Evolutionary conservation across 176 grass and related monocot species (phyloP).

Genomic region (Microstegium vimineum): DNA sequence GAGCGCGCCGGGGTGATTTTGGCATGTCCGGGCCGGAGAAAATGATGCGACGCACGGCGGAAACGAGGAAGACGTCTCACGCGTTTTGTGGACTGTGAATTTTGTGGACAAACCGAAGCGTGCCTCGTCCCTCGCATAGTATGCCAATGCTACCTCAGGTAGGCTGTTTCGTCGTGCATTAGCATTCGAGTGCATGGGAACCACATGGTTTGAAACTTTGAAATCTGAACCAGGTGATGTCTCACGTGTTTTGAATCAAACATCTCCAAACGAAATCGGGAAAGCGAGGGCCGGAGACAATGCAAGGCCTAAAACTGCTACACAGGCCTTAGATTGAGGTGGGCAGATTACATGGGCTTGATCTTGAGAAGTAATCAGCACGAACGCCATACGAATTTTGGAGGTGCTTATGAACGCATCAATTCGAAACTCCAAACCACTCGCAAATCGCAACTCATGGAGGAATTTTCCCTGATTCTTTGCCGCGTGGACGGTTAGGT

Average conservation of each 20-base stretch:
- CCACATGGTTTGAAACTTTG: background rate
- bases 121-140: background rate
- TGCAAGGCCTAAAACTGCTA: background rate
- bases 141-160: too few species aligned
- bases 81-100: too few species aligned
- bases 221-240: background rate
- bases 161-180: too few species aligned
- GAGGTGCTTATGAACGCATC: too few species aligned
- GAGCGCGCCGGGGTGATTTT: background rate
- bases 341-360: background rate
- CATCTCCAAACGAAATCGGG: background rate
- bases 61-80: background rate
- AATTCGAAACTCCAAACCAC: too few species aligned
- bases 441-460: too few species aligned
- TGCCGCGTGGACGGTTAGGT: too few species aligned
- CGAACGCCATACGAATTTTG: background rate
- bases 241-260: background rate
- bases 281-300: background rate
- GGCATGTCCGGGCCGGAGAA: background rate
- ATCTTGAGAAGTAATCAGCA: background rate
- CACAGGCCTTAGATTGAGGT: background rate
- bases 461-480: too few species aligned
- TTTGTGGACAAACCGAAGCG: background rate
- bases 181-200: background rate
- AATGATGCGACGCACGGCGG: conserved; percentile 12